Evolutionary conservation across 2,329 filamentous ascomycete species (phyloP).

Genomic region (Sporothrix luriei): DNA sequence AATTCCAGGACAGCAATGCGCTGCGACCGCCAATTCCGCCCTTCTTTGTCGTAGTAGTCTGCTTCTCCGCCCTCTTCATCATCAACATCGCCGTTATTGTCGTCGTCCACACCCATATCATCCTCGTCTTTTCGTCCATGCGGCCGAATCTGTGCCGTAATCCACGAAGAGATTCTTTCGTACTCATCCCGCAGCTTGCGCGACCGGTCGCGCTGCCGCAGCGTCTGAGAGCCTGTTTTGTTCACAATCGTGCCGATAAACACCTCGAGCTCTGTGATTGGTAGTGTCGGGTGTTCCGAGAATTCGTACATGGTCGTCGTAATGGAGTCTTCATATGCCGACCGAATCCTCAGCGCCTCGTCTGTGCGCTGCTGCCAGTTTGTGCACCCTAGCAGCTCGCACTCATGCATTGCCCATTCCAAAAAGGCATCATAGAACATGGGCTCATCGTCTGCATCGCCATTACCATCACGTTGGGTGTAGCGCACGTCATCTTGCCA

Average conservation of each 20-base stretch:
- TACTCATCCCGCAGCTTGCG: conserved; percentile 56
- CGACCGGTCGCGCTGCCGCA: conserved; percentile 56
- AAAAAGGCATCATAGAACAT: conserved; percentile 51
- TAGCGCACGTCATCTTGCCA: conserved; percentile 54
- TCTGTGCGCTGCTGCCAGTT: conserved; percentile 44
- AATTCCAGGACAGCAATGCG: conserved; percentile 38
- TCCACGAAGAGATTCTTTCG: conserved; percentile 50
- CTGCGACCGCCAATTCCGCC: conserved; percentile 25
- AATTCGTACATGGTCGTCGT: conserved; percentile 48
- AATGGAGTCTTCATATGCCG: conserved; percentile 54
- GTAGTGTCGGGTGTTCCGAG: conserved; percentile 50
- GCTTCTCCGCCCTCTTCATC: background rate
- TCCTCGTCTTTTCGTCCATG: background rate
- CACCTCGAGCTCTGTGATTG: conserved; percentile 55
- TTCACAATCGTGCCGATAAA: conserved; percentile 61
- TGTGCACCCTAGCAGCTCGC: conserved; percentile 40
- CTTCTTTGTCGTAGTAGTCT: conserved; percentile 4
- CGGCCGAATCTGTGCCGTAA: conserved; percentile 38
- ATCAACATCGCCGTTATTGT: background rate
- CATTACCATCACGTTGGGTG: conserved; percentile 38
- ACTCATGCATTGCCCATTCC: conserved; percentile 39
- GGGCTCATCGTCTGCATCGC: conserved; percentile 39
- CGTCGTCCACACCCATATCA: background rate
- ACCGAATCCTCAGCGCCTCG: conserved; percentile 51
- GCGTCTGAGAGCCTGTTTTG: conserved; percentile 52